Evolutionary conservation across 176 grass and related monocot species (phyloP), one percentile per base, ranked within the genome.

Genomic region (Raddia distichophylla): DNA sequence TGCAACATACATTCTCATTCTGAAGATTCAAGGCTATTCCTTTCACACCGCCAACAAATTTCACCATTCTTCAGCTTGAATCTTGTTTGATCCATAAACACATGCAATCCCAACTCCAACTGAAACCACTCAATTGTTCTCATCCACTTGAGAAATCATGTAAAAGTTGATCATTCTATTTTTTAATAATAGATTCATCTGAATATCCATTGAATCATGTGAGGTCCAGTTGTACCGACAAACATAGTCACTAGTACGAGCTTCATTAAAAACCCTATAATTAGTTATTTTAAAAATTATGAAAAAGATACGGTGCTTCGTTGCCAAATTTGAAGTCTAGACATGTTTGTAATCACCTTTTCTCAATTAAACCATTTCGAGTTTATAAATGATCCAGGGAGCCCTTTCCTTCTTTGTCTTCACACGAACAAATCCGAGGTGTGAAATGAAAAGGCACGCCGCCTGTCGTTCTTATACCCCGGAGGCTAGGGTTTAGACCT

Each of bases 401-500:
- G 6, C 14, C 35, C 47, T 47, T 48, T 33, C 37, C 8, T 56
- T 33, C 37, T 5, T 56, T 40, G 10, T 40, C 3, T 17, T 19
- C 16, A 1, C 48, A 62, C 17, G 57, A 40, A 40, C 17, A 64
- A 16, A 40, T n/a, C 16, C 6, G 2, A 37, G 80, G 86, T 32
- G 50, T n/a, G 52, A 50, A 87, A 78, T 7, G 50, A 13, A 81
- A 64, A 81, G 6, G 18, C 10, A 16, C 64, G n/a, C 64, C 20
- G 52, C 12, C 54, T 70, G 55, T 61, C 60, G 43, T 79, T 90
- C 83, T 90, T 86, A 82, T 90, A 86, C 88, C 83, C 74, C 67
- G 64, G 54, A 52, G 71, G 53, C 79, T 86, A 90, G 74, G 88
- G 88, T 90, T 90, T 89, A 86, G 60, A 8, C 7, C 8, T 22